Percentiles rank a stretch among this genome's conserved stretches.
These are phyloP conservation scores for Mycosarcoma maydis DNA, from an alignment of 1,284 basidiomycete species.

Conservation along the genomic window DNA sequence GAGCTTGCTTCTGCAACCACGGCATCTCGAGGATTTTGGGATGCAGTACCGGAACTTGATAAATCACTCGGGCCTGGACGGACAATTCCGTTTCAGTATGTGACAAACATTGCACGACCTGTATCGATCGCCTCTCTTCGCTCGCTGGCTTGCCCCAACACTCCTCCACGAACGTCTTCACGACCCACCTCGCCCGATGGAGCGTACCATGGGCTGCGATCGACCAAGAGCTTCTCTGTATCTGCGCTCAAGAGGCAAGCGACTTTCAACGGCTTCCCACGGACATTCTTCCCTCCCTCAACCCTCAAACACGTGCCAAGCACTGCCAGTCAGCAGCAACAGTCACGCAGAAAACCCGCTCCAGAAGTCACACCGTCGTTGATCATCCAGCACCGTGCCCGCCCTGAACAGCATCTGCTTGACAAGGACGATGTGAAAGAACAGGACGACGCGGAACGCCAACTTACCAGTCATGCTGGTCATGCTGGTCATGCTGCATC, in stretches of 20 bases:
- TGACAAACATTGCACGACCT: slow-evolving; percentile 32
- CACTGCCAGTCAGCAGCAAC: slow-evolving; percentile 6
- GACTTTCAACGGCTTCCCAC: slow-evolving; percentile 37
- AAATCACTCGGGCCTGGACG: neutral
- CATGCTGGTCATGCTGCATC: slow-evolving; percentile 3
- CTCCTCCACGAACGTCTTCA: slow-evolving; percentile 34
- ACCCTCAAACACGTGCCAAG: slow-evolving; percentile 20
- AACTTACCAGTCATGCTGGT: slow-evolving; percentile 2
- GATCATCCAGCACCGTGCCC: too few species aligned
- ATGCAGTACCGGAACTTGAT: too few species aligned
- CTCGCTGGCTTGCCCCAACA: slow-evolving; percentile 29
- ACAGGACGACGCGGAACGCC: slow-evolving; percentile 16
- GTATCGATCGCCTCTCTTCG: slow-evolving; percentile 37
- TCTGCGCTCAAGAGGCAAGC: slow-evolving; percentile 23
- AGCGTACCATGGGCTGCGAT: slow-evolving; percentile 13
- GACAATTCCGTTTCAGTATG: slow-evolving; percentile 31
- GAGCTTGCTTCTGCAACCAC: slow-evolving; percentile 4
- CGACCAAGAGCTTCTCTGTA: slow-evolving; percentile 22
- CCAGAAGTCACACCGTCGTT: slow-evolving; percentile 21
- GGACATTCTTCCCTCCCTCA: slow-evolving; percentile 19
- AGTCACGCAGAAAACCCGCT: slow-evolving; percentile 8
- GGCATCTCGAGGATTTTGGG: slow-evolving; percentile 8
- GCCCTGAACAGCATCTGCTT: too few species aligned
- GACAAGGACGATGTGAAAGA: too few species aligned
- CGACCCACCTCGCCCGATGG: slow-evolving; percentile 20